A percentile compares a stretch with the other conserved stretches of the same genome.
Evolutionary conservation across 1,139 yeast species (phyloP).

Genomic region (Waltiozyma sp.): DNA sequence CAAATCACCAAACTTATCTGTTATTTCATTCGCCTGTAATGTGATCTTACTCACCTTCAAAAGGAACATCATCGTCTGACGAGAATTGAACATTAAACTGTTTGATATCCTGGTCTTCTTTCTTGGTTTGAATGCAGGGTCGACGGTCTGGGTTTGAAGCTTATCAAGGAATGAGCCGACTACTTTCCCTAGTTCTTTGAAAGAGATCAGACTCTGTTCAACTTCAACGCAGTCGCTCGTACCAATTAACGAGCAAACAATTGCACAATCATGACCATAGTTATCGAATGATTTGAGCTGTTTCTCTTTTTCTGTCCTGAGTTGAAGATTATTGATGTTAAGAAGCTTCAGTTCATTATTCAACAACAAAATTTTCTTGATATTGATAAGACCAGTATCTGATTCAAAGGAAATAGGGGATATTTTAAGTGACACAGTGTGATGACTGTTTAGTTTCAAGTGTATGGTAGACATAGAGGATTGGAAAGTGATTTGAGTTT

Average conservation of each 20-base stretch:
- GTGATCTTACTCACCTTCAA: conserved; percentile 14
- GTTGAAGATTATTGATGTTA: not conserved
- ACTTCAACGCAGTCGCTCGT: conserved; percentile 10
- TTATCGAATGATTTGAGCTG: conserved; percentile 16
- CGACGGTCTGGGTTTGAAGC: conserved; percentile 5
- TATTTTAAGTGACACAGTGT: conserved; percentile 3
- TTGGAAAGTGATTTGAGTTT: conserved; percentile 9
- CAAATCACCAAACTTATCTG: conserved; percentile 37
- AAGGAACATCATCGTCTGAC: conserved; percentile 15
- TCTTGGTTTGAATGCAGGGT: conserved; percentile 12
- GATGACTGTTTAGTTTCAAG: conserved; percentile 2
- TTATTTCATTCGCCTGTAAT: conserved; percentile 22
- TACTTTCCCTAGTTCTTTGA: conserved; percentile 4
- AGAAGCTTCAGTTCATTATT: not conserved
- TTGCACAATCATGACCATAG: conserved; percentile 14
- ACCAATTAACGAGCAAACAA: conserved; percentile 8
- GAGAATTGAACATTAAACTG: conserved; percentile 18
- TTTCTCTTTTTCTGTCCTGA: conserved; percentile 9
- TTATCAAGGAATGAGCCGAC: not conserved
- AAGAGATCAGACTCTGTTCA: conserved; percentile 5
- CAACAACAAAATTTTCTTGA: conserved; percentile 7
- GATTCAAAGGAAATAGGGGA: conserved; percentile 16
- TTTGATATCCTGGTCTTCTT: conserved; percentile 15
- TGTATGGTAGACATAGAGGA: conserved; percentile 11
- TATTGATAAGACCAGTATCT: conserved; percentile 1